phyloP scores from a whole-genome alignment of 2,329 filamentous ascomycete genomes.

The Tolypocladium nubicola region DNA sequence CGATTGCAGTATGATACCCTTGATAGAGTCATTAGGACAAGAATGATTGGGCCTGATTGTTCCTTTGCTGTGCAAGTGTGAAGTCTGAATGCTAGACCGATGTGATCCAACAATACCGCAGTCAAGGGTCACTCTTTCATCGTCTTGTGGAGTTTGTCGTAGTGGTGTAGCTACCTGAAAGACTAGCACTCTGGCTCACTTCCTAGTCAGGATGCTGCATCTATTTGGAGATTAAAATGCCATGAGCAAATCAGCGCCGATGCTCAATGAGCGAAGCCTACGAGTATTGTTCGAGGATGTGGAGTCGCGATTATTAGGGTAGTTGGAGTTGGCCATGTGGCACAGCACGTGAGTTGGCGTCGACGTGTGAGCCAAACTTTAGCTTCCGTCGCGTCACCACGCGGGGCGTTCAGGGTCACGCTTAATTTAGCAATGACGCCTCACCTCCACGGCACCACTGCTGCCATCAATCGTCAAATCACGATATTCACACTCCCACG shows the following conservation, averaged over 20 bases:
- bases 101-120: too few relatives aligned
- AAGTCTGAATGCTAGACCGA: not conserved
- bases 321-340: too few relatives aligned
- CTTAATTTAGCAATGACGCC: not conserved
- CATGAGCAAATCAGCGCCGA: too few relatives aligned
- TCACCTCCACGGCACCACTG: not conserved
- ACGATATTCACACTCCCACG: not conserved
- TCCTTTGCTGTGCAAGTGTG: not conserved
- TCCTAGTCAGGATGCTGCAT: too few relatives aligned
- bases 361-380: constrained; percentile 1
- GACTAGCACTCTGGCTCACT: too few relatives aligned
- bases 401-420: not conserved
- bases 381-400: not conserved
- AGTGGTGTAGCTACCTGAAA: too few relatives aligned
- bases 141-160: too few relatives aligned
- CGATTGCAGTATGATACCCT: constrained; percentile 3
- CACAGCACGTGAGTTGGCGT: constrained; percentile 11
- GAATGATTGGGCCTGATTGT: not conserved
- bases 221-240: too few relatives aligned
- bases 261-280: too few relatives aligned
- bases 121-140: too few relatives aligned
- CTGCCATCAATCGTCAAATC: not conserved
- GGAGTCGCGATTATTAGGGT: too few relatives aligned
- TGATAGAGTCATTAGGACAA: not conserved
- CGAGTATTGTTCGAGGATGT: too few relatives aligned